Base-by-base conservation (phyloP, 148 eudicot genomes). In the Persicaria maculosa region DNA sequence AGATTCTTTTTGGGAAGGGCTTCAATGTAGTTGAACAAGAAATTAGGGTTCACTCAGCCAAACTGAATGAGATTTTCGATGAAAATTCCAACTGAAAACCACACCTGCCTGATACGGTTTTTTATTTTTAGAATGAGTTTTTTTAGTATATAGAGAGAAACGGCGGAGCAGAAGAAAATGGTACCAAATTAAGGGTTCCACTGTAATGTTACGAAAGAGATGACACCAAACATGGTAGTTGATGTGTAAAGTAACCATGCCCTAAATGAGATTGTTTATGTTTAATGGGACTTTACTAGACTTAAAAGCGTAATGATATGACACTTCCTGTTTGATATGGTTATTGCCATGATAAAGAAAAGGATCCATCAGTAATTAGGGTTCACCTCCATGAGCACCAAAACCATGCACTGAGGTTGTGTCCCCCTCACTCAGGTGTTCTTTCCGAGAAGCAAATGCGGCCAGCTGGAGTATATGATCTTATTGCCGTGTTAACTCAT, bases 401-500 rank as follows among this genome's bases (percentile, higher is more conserved):
- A 11, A 64, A 64, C 45, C 14, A 4, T 64, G 69, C 36, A 64
- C 36, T 36, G 45, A 65, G 70, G 43, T 65, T 43, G 25, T 58
- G 6, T 73, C 25, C 4, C 15, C 64, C 74, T 70, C 59, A 83
- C 72, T 67, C 82, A 87, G 95, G 78, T 69, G 73, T 9, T 74
- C 74, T 75, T 44, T 79, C 85, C 19, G 86, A 81, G 72, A 85
- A 87, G 79, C 86, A 83, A 74, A 74, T 77, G 82, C 88, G 82
- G 5, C 77, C 86, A 75, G 88, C 97, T 69, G 97, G 96, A 58
- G 78, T 90, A 62, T 93, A 93, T 76, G 96, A 91, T 80, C 80
- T 93, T 77, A 93, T 88, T 40, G 85, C 97, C 50, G 97, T 92
- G 71, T 80, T 92, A 77, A 94, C 98, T 47, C 97, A 94, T 83